phyloP scores from a whole-genome alignment of 768 basidiomycete species.

The Naematelia encephala region DNA sequence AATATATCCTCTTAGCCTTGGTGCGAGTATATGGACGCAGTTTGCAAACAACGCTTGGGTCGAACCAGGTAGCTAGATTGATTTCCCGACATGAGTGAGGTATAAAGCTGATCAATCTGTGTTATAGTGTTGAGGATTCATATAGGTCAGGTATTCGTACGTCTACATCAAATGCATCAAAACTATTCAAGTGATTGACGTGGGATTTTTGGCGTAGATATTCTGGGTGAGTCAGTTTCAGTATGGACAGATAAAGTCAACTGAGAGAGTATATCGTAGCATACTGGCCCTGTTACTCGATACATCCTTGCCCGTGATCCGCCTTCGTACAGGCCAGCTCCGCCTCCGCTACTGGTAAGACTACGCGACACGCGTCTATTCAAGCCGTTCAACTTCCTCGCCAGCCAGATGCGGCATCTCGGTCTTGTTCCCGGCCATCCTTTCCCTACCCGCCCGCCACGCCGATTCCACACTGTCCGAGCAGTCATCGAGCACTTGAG shows the following conservation, averaged over 20 bases:
- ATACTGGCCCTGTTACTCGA: background rate
- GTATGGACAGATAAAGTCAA: too few species aligned
- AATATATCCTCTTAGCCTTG: background rate
- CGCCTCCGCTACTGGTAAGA: background rate
- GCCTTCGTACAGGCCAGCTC: background rate
- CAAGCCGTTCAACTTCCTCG: constrained; percentile 4
- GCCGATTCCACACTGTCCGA: background rate
- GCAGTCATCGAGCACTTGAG: background rate
- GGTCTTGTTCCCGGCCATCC: background rate
- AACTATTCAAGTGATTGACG: too few species aligned
- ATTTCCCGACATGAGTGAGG: too few species aligned
- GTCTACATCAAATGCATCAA: background rate
- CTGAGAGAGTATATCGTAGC: background rate
- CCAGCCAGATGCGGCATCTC: constrained; percentile 2
- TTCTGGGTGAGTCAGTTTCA: too few species aligned
- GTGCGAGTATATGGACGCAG: background rate
- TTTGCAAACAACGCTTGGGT: background rate
- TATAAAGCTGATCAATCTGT: too few species aligned
- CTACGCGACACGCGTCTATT: background rate
- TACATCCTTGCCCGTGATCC: background rate
- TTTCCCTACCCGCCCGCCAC: background rate
- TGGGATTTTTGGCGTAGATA: too few species aligned
- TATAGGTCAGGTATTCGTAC: background rate
- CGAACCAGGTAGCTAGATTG: background rate
- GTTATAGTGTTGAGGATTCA: background rate